Base-by-base conservation (phyloP, 257 asterid genomes). In the Anisodus acutangulus region DNA sequence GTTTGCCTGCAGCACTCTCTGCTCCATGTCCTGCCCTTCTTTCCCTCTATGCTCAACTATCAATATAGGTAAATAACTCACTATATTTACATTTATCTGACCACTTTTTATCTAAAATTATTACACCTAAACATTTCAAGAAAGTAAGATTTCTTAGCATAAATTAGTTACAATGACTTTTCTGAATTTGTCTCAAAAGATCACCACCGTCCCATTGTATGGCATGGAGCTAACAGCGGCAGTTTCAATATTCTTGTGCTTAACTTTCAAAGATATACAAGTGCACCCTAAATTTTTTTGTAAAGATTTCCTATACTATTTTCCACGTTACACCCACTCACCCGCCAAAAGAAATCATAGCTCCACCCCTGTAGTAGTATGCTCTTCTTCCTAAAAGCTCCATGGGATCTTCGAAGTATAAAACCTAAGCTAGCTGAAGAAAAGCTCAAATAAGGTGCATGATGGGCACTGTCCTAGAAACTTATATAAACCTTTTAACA, bases 381-480 rank as follows among this genome's bases (percentile, higher is more conserved):
- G 31, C 39, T 19, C 37, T 62, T 22, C 60, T 47, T 47, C 80
- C 60, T 74, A 45, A 74, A 74, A 74, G 43, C 19, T 49, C 59
- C 60, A 3, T 3, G 5, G 31, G 19, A 47, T 74, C 10, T 47
- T 74, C 17, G 31, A 74, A 49, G 80, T 74, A 74, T 22, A 74
- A 45, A 74, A 74, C 80, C 59, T 47, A 54, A 47, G 80, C 43
- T 74, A 11, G 80, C 80, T 19, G 60, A n/a, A 74, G 43, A 74
- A 45, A 74, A 47, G 1, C 80, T 74, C 80, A 49, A 22, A 10
- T 37, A 74, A 19, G 60, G 60, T 74, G 60, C 80, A 74, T 53
- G 7, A 74, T 19, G 60, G 80, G 8, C 39, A 49, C 80, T n/a
- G 19, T 72, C 16, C 78, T 39, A 39, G 53, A 10, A 35, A 69